These are phyloP conservation scores for Rhazya stricta DNA, from an alignment of 257 asterid species.

Conservation along the genomic window DNA sequence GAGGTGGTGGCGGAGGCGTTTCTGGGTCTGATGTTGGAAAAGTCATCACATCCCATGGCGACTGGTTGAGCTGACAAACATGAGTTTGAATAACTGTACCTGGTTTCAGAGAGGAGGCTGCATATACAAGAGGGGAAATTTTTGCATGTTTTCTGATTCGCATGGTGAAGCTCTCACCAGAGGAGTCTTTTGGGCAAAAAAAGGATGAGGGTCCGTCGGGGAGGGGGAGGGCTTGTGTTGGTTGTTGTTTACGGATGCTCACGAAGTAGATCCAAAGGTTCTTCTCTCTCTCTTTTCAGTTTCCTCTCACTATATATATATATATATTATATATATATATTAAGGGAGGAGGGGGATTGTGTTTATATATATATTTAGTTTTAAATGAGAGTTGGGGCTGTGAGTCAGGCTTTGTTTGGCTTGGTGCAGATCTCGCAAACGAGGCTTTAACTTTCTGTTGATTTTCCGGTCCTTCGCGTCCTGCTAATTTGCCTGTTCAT, in stretches of 20 bases:
- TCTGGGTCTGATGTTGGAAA: slow-evolving; percentile 44
- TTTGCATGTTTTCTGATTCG: slow-evolving; percentile 50
- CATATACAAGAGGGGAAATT: slow-evolving; percentile 27
- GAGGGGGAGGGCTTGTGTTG: not conserved
- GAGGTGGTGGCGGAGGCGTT: slow-evolving; percentile 31
- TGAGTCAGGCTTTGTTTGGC: slow-evolving; percentile 8
- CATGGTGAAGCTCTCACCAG: slow-evolving; percentile 22
- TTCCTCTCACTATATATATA: not conserved
- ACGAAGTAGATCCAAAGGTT: slow-evolving; percentile 11
- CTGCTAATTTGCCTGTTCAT: not conserved
- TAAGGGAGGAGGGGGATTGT: not conserved
- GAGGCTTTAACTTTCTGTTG: not conserved
- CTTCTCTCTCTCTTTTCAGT: not conserved
- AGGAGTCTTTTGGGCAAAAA: not conserved
- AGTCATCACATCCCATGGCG: slow-evolving; percentile 68
- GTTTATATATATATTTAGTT: not conserved
- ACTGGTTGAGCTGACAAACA: slow-evolving; percentile 44
- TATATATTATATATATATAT: not conserved
- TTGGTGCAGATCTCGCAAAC: slow-evolving; percentile 4
- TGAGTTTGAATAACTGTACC: slow-evolving; percentile 9
- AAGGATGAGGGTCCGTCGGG: not conserved
- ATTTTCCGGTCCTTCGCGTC: not conserved
- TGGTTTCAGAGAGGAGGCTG: slow-evolving; percentile 13
- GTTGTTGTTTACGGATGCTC: slow-evolving; percentile 4
- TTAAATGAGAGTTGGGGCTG: slow-evolving; percentile 1